Percentiles rank a stretch among this genome's conserved stretches.
These are phyloP conservation scores for Bauhinia variegata DNA, from an alignment of 306 rosid genomes.

Conservation along the genomic window DNA sequence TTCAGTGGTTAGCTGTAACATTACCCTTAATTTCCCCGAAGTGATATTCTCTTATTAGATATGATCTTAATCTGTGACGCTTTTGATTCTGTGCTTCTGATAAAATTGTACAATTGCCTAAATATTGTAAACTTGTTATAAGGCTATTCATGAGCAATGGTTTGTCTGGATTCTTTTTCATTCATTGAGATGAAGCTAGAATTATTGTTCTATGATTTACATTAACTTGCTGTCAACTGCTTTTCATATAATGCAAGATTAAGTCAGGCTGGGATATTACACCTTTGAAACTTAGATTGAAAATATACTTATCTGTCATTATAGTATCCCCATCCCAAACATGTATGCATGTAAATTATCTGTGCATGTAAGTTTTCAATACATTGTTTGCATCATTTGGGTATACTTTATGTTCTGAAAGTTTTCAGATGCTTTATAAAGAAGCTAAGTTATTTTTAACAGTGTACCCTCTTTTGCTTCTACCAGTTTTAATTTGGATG, in stretches of 20 bases:
- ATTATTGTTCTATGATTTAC: background rate
- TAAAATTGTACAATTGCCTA: background rate
- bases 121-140: background rate
- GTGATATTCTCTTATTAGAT: slow-evolving; percentile 1
- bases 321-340: background rate
- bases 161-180: slow-evolving; percentile 13
- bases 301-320: slow-evolving; percentile 8
- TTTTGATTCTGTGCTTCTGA: background rate
- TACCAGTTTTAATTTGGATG: too few relatives aligned
- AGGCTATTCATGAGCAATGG: background rate
- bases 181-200: background rate
- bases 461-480: too few relatives aligned
- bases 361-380: slow-evolving; percentile 10
- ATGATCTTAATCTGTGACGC: slow-evolving; percentile 8
- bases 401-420: slow-evolving; percentile 8
- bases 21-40: slow-evolving; percentile 5
- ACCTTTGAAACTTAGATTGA: background rate
- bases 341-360: slow-evolving; percentile 11
- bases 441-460: too few relatives aligned
- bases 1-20: background rate
- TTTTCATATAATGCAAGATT: background rate
- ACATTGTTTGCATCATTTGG: slow-evolving; percentile 1
- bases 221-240: slow-evolving; percentile 7
- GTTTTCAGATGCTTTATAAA: slow-evolving; percentile 16
- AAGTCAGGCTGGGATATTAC: background rate